Percentiles rank a stretch among this genome's conserved stretches.
Evolutionary conservation across 768 basidiomycete genomes (phyloP).

Genomic region (Dictyophora rubrovolvata): DNA sequence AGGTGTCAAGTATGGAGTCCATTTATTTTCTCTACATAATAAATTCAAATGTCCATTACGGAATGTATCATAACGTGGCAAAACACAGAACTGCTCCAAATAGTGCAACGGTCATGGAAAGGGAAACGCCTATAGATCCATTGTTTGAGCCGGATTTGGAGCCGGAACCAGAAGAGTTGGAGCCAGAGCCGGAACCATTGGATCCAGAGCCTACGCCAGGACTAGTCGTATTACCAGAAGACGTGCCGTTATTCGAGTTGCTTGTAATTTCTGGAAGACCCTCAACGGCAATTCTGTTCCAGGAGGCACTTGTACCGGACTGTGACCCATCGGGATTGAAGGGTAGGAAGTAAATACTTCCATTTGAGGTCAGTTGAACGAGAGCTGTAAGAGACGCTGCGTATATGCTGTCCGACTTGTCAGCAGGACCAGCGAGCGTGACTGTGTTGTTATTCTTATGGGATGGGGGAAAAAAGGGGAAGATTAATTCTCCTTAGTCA

Average conservation of each 20-base stretch:
- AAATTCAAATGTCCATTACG: neutral
- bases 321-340: conserved; percentile 37
- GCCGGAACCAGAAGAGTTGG: neutral
- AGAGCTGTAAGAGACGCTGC: conserved; percentile 51
- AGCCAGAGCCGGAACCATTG: neutral
- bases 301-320: conserved; percentile 32
- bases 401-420: conserved; percentile 51
- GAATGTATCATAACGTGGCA: neutral
- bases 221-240: neutral
- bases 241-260: neutral
- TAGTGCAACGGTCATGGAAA: neutral
- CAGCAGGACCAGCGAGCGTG: conserved; percentile 45
- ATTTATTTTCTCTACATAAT: neutral
- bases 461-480: neutral
- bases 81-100: neutral
- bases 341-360: conserved; percentile 50
- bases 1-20: neutral
- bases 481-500: neutral
- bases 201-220: neutral
- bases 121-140: neutral
- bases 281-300: conserved; percentile 29
- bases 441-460: conserved; percentile 54
- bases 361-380: conserved; percentile 57
- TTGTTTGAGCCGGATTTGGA: neutral
- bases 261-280: neutral